A percentile compares a stretch with the other conserved stretches of the same genome.
Conservation (phyloP, 306 rosid species). For the Aeschynomene evenia region DNA sequence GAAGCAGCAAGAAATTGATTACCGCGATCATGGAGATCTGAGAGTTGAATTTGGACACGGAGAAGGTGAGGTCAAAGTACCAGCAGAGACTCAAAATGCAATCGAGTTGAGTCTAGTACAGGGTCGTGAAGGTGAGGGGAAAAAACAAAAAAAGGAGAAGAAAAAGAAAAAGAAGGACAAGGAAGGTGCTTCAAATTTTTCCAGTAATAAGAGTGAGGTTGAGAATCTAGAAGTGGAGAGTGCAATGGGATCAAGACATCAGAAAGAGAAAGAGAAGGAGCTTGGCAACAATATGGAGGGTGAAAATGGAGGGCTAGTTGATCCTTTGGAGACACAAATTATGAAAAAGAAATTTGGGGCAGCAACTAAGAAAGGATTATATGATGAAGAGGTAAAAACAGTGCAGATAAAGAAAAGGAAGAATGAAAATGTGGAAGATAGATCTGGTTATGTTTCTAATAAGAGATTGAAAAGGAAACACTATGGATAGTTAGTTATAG, state of each 20-base stretch:
- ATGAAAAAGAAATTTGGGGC: conserved; percentile 13
- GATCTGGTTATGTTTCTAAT: conserved; percentile 1
- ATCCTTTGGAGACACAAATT: background rate
- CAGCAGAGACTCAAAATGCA: background rate
- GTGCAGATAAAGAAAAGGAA: conserved; percentile 27
- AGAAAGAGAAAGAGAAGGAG: background rate
- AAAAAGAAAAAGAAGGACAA: conserved; percentile 13
- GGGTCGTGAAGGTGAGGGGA: background rate
- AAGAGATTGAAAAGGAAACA: conserved; percentile 37
- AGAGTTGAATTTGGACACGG: background rate
- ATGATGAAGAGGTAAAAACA: conserved; percentile 19
- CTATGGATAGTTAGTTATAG: background rate
- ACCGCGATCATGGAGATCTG: background rate
- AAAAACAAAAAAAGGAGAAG: conserved; percentile 13
- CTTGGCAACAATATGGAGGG: background rate
- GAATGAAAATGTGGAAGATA: conserved; percentile 22
- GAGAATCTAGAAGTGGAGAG: background rate
- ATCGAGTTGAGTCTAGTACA: background rate
- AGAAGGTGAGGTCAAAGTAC: conserved; percentile 2
- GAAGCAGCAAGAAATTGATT: background rate
- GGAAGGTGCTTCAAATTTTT: background rate
- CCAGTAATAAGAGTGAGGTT: background rate
- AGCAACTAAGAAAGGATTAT: background rate
- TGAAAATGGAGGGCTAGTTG: conserved; percentile 12
- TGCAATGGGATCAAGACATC: background rate